A percentile compares a stretch with the other conserved stretches of the same genome.
Evolutionary conservation across 2,329 filamentous ascomycete genomes (phyloP).

Genomic region (Elsinoe batatas): DNA sequence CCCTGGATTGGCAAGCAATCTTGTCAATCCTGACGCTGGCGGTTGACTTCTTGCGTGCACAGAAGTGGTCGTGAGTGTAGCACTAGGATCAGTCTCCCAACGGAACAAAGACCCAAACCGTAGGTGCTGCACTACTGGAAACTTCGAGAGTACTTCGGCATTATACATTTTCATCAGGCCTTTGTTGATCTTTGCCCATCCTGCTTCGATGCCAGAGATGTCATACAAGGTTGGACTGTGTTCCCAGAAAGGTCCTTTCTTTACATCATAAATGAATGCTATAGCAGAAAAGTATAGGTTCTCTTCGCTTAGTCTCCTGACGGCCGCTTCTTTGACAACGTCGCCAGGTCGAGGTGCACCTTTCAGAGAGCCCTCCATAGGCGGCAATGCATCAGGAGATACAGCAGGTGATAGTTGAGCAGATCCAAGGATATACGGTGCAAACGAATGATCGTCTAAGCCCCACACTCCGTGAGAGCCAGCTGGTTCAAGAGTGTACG

Average conservation of each 20-base stretch:
- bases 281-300: constrained; percentile 88
- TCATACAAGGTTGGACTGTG: constrained; percentile 92
- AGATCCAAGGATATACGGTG: constrained; percentile 90
- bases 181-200: constrained; percentile 97
- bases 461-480: constrained; percentile 98
- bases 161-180: constrained; percentile 99
- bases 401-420: constrained; percentile 79
- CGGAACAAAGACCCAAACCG: constrained; percentile 41
- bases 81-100: constrained; percentile 38
- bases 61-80: constrained; percentile 20
- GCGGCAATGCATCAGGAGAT: constrained; percentile 37
- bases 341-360: constrained; percentile 58
- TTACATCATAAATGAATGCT: constrained; percentile 95
- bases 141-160: constrained; percentile 90
- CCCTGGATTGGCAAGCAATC: background rate
- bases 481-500: constrained; percentile 87
- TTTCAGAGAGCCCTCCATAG: constrained; percentile 66
- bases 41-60: constrained; percentile 26
- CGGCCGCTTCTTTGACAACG: constrained; percentile 41
- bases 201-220: constrained; percentile 73
- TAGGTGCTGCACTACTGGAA: constrained; percentile 95
- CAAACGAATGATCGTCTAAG: constrained; percentile 90
- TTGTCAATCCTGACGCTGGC: background rate
- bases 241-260: constrained; percentile 87
- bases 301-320: constrained; percentile 31